Percentiles rank a stretch among this genome's conserved stretches.
Conservation (phyloP, 495 filamentous ascomycete species). For the Penicillium soppii region DNA sequence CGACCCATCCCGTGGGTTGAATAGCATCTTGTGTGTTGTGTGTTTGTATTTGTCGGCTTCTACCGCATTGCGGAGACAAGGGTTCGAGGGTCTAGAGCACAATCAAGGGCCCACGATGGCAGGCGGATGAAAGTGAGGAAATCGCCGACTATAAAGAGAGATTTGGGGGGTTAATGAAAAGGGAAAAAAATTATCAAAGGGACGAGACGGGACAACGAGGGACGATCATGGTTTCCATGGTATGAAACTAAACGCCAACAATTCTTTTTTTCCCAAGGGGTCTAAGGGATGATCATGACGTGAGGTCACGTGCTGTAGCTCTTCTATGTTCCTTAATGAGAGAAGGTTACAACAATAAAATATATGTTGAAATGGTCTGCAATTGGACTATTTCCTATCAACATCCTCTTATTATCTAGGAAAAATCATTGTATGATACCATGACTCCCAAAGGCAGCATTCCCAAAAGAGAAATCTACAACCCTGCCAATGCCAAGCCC, state of each 20-base stretch:
- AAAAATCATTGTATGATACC: background rate
- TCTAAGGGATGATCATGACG: constrained; percentile 8
- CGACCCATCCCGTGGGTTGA: constrained; percentile 27
- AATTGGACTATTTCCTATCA: too few species aligned
- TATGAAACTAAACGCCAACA: constrained; percentile 4
- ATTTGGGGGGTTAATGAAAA: background rate
- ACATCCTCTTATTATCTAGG: too few species aligned
- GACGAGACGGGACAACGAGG: constrained; percentile 8
- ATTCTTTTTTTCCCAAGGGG: constrained; percentile 10
- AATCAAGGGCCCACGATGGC: constrained; percentile 1
- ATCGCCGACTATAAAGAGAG: background rate
- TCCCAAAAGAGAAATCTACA: background rate
- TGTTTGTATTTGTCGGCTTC: constrained; percentile 3
- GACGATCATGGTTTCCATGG: constrained; percentile 25
- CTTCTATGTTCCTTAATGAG: too few species aligned
- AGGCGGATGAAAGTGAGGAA: background rate
- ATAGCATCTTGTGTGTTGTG: constrained; percentile 21
- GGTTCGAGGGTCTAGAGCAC: background rate
- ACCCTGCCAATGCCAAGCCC: constrained; percentile 18
- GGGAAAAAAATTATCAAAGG: background rate
- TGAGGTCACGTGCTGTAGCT: constrained; percentile 4
- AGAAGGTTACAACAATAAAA: too few species aligned
- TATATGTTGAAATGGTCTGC: too few species aligned
- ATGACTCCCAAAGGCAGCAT: background rate
- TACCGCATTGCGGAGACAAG: constrained; percentile 27